These are phyloP conservation scores for Cytospora mali DNA, from an alignment of 2,329 filamentous ascomycete species.

Conservation along the genomic window DNA sequence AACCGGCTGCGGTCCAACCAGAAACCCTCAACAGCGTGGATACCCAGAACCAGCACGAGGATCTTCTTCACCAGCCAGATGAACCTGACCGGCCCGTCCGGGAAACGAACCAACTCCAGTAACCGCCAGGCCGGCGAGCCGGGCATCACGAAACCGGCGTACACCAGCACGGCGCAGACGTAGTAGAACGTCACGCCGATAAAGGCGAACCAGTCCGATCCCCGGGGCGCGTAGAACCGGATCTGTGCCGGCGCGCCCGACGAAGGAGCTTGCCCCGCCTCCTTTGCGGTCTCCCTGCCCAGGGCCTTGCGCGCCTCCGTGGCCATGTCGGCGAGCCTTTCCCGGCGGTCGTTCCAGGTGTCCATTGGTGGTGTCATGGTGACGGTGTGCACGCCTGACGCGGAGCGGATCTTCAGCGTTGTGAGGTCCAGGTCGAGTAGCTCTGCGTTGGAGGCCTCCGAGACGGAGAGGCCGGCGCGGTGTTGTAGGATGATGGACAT, in stretches of 20 bases:
- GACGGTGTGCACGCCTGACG: slow-evolving; percentile 53
- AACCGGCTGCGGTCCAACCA: slow-evolving; percentile 54
- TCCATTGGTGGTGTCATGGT: slow-evolving; percentile 71
- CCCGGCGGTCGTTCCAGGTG: slow-evolving; percentile 68
- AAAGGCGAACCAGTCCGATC: slow-evolving; percentile 57
- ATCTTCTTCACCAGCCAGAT: slow-evolving; percentile 61
- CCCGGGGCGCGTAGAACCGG: slow-evolving; percentile 45
- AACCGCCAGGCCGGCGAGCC: slow-evolving; percentile 54
- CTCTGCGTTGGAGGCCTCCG: slow-evolving; percentile 41
- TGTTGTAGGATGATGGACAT: slow-evolving; percentile 78
- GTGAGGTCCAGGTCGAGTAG: slow-evolving; percentile 68
- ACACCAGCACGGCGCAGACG: slow-evolving; percentile 21
- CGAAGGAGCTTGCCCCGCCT: neutral
- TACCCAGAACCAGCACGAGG: slow-evolving; percentile 58
- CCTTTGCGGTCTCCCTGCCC: slow-evolving; percentile 53
- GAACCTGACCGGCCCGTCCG: slow-evolving; percentile 61
- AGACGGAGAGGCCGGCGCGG: slow-evolving; percentile 60
- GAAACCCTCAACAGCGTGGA: slow-evolving; percentile 68
- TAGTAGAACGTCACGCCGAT: slow-evolving; percentile 57
- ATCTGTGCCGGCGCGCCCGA: slow-evolving; percentile 44
- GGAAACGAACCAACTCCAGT: slow-evolving; percentile 52
- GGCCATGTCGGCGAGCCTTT: slow-evolving; percentile 72
- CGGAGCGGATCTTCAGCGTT: slow-evolving; percentile 62
- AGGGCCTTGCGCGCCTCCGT: slow-evolving; percentile 59
- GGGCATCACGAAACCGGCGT: slow-evolving; percentile 34